These are phyloP conservation scores for Dalbergia cochinchinensis DNA, from an alignment of 306 rosid genomes.

Conservation along the genomic window DNA sequence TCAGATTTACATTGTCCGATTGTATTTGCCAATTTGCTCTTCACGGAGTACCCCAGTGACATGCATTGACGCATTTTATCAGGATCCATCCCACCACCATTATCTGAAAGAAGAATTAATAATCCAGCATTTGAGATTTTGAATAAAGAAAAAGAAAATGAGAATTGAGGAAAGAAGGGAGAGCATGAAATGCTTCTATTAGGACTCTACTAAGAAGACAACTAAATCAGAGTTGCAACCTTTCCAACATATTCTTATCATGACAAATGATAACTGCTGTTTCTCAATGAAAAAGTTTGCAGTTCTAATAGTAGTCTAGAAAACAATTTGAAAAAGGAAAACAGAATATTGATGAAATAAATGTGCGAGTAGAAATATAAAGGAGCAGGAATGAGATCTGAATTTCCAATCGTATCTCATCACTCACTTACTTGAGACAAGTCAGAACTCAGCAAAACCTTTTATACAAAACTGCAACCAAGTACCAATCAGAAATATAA, in stretches of 20 bases:
- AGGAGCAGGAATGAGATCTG: neutral
- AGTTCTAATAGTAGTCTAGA: neutral
- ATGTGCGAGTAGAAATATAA: neutral
- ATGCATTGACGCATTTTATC: constrained; percentile 99
- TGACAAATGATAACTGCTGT: constrained; percentile 7
- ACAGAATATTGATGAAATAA: constrained; percentile 5
- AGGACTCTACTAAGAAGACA: constrained; percentile 19
- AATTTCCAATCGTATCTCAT: neutral
- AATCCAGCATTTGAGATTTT: constrained; percentile 37
- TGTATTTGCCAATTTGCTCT: constrained; percentile 90
- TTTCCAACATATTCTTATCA: neutral
- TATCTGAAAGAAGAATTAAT: constrained; percentile 68
- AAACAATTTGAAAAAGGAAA: constrained; percentile 20
- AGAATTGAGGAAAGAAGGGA: neutral
- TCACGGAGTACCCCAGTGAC: constrained; percentile 92
- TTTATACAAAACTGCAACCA: neutral
- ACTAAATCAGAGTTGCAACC: constrained; percentile 12
- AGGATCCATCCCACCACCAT: constrained; percentile 99
- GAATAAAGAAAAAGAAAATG: constrained; percentile 20
- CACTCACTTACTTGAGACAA: neutral
- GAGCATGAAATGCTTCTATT: neutral
- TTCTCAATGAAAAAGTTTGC: neutral
- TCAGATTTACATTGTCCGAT: constrained; percentile 88
- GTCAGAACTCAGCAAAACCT: neutral
- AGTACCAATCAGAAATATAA: neutral